Base-by-base conservation (phyloP, 129 eudicot genomes). In the Chrysanthemum lavandulifolium region DNA sequence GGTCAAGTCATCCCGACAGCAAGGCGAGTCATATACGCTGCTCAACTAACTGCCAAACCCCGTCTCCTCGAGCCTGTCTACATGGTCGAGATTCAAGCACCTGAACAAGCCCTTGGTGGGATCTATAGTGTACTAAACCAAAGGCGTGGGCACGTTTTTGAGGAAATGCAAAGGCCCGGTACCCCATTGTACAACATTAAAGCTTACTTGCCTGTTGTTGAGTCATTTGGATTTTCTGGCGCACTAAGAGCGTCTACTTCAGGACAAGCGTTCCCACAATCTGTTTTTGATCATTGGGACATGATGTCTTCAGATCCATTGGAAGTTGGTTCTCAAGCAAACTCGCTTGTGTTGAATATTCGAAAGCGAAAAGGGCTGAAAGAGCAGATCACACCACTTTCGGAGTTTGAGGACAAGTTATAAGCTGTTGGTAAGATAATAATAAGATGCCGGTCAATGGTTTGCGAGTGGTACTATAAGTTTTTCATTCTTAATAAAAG, bases 281-380 rank as follows among this genome's bases (percentile, higher is more conserved):
- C 54, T 4, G 83, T 79, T 58, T 72, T 79, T 70, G 91, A 88
- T 72, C 96, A 88, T 13, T 86, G 96, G 96, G 96, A 89, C 54
- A 86, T 83, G 84, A 82, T 89, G 96, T 10, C 81, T 1, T 82
- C 91, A 13, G 96, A 89, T 66, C 96, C 92, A 0, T 51, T 89
- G 77, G 92, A 89, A 58, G 57, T 79, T 8, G 88, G 83, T n/a
- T 73, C 89, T 1, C 83, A 77, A 58, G 87, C 88, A 0, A 61
- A 81, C 9, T 19, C 48, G 0, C 84, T 84, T 15, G 89, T 86
- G 29, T 13, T 76, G 13, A 82, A 73, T 0, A 89, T 86, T 14
- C 86, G 92, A 0, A 84, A 84, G 85, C 76, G 92, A 80, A 86
- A 86, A 83, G 92, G 96, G 13, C 60, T 86, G 76, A 89, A 89